phyloP scores from a whole-genome alignment of 176 grass and related monocot species.

The Oropetium thomaeum region DNA sequence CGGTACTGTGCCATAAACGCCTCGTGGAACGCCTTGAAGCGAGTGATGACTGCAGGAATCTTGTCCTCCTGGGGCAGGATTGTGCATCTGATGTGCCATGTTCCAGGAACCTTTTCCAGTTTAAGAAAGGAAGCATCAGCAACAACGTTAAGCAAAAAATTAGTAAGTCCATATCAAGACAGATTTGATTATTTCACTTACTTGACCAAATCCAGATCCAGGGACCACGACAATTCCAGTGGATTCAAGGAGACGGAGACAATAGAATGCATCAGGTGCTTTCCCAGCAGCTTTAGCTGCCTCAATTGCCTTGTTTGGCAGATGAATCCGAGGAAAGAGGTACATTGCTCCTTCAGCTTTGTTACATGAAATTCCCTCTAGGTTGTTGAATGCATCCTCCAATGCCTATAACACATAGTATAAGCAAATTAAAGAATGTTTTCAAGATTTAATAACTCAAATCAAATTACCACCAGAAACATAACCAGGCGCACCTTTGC shows the following conservation, averaged over 20 bases:
- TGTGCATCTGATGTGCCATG: conserved; percentile 97
- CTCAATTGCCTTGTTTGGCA: conserved; percentile 70
- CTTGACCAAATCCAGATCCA: conserved; percentile 84
- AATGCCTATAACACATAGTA: conserved; percentile 40
- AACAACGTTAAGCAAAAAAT: neutral
- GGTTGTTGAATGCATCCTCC: conserved; percentile 74
- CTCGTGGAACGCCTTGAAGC: conserved; percentile 79
- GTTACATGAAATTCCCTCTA: conserved; percentile 86
- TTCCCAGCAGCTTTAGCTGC: conserved; percentile 65
- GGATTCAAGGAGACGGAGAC: conserved; percentile 63
- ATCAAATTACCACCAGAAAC: conserved; percentile 9
- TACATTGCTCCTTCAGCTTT: conserved; percentile 91
- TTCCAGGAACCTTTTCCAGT: conserved; percentile 69
- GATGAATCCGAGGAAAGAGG: conserved; percentile 66
- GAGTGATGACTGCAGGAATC: conserved; percentile 70
- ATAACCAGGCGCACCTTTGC: conserved; percentile 56
- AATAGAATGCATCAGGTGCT: conserved; percentile 77
- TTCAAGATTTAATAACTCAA: neutral
- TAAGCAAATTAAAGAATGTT: neutral
- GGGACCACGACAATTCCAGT: conserved; percentile 90
- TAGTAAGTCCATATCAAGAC: conserved; percentile 17
- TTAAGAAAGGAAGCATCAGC: neutral
- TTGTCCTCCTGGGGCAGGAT: conserved; percentile 98
- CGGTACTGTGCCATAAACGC: conserved; percentile 72
- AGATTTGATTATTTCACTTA: conserved; percentile 39